A percentile compares a stretch with the other conserved stretches of the same genome.
Evolutionary conservation across 148 eudicot genomes (phyloP).

Genomic region (Dysphania ambrosioides): DNA sequence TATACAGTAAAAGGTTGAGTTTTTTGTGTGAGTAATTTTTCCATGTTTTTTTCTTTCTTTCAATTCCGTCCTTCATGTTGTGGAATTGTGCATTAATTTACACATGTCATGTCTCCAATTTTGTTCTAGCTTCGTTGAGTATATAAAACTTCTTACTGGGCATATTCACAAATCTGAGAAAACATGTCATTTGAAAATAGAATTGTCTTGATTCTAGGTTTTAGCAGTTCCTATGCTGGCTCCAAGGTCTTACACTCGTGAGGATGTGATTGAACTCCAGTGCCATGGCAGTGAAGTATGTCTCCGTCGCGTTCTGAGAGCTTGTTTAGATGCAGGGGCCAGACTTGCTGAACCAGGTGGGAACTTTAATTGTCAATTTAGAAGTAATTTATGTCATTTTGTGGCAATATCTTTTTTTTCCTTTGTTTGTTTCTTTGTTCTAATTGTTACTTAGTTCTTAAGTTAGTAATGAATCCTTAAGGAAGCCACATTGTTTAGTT

Average conservation of each 20-base stretch:
- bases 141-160: background rate
- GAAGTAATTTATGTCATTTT: background rate
- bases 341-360: slow-evolving; percentile 95
- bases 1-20: background rate
- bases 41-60: background rate
- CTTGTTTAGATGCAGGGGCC: slow-evolving; percentile 92
- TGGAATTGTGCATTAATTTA: background rate
- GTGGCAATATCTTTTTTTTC: background rate
- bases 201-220: slow-evolving; percentile 41
- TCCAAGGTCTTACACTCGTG: slow-evolving; percentile 95
- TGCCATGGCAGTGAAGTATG: slow-evolving; percentile 99
- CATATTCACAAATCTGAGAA: background rate
- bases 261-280: slow-evolving; percentile 96
- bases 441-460: background rate
- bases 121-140: background rate
- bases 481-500: background rate
- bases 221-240: slow-evolving; percentile 88
- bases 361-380: background rate
- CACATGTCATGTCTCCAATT: background rate
- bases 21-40: background rate
- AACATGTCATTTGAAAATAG: slow-evolving; percentile 4
- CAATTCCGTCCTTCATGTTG: background rate
- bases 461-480: background rate
- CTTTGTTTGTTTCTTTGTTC: background rate
- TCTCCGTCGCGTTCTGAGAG: slow-evolving; percentile 79